Percentiles rank a stretch among this genome's conserved stretches.
phyloP scores from a whole-genome alignment of 129 eudicot genomes.

The Arctium lappa region DNA sequence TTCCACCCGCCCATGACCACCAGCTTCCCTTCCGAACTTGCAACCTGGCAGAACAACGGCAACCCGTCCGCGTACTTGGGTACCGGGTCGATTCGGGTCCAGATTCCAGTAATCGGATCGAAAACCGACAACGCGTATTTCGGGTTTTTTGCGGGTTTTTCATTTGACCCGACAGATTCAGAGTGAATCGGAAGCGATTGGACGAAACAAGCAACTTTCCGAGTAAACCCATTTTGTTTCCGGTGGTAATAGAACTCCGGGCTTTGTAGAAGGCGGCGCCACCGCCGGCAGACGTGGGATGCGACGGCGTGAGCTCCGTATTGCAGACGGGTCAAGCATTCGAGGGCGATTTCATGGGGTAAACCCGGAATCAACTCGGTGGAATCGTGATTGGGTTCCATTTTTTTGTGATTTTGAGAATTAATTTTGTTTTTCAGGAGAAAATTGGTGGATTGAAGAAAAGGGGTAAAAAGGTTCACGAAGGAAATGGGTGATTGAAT shows the following conservation, averaged over 20 bases:
- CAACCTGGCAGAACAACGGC: conserved; percentile 76
- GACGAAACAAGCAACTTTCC: conserved; percentile 46
- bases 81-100: conserved; percentile 65
- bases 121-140: conserved; percentile 59
- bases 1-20: conserved; percentile 89
- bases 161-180: background rate
- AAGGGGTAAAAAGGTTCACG: conserved; percentile 16
- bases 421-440: background rate
- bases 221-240: conserved; percentile 48
- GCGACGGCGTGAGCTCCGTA: conserved; percentile 50
- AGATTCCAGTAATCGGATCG: conserved; percentile 39
- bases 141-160: conserved; percentile 41
- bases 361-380: conserved; percentile 61
- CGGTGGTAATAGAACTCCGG: conserved; percentile 60
- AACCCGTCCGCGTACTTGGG: conserved; percentile 61
- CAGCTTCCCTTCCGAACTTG: conserved; percentile 69
- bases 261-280: conserved; percentile 56
- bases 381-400: conserved; percentile 11
- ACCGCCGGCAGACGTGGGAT: conserved; percentile 54
- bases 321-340: conserved; percentile 75
- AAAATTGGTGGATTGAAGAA: background rate
- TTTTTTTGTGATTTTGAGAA: background rate
- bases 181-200: conserved; percentile 51
- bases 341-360: conserved; percentile 75
- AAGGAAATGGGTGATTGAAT: conserved; percentile 16